Evolutionary conservation across 2,329 filamentous ascomycete genomes (phyloP).

Genomic region (Massarina eburnea): DNA sequence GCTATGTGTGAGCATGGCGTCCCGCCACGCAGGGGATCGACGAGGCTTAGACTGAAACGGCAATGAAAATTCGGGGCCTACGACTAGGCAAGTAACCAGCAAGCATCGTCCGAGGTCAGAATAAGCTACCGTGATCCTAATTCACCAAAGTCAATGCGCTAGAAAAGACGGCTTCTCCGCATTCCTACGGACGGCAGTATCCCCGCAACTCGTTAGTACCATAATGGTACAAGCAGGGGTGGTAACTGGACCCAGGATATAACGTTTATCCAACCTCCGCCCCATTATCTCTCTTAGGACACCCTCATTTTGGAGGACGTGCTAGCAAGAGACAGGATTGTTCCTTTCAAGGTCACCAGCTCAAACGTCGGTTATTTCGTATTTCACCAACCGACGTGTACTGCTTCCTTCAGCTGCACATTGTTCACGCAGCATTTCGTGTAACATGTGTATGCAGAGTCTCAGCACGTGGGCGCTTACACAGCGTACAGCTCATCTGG

Average conservation of each 20-base stretch:
- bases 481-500: not conserved
- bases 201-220: conserved; percentile 33
- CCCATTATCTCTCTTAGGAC: conserved; percentile 7
- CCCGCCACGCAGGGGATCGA: conserved; percentile 36
- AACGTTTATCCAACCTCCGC: conserved; percentile 11
- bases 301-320: conserved; percentile 16
- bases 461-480: conserved; percentile 13
- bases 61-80: conserved; percentile 20
- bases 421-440: conserved; percentile 17
- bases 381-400: conserved; percentile 19
- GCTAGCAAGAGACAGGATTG: conserved; percentile 12
- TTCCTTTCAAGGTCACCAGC: conserved; percentile 14
- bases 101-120: conserved; percentile 20
- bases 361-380: conserved; percentile 32
- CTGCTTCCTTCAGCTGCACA: conserved; percentile 18
- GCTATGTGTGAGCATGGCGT: conserved; percentile 24
- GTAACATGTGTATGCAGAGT: conserved; percentile 16
- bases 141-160: conserved; percentile 13
- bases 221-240: conserved; percentile 6
- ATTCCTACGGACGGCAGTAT: conserved; percentile 24
- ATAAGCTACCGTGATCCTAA: conserved; percentile 24
- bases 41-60: conserved; percentile 34
- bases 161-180: conserved; percentile 28
- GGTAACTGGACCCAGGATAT: conserved; percentile 8
- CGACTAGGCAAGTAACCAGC: conserved; percentile 21